Conservation (phyloP, 305 asterid genomes). For the Ilex paraguariensis region DNA sequence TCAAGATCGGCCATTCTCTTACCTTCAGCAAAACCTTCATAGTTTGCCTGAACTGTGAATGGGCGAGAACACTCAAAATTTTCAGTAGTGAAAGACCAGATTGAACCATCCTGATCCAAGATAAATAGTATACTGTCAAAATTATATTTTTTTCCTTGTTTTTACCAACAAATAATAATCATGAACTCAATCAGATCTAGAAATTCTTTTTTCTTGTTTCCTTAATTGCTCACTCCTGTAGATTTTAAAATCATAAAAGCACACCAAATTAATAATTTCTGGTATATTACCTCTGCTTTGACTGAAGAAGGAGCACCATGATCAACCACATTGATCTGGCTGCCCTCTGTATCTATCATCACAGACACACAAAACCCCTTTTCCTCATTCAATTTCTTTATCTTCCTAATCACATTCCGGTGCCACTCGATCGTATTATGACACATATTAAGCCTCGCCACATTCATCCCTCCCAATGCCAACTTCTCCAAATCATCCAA, state of each 20-base stretch:
- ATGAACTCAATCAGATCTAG: too few species aligned
- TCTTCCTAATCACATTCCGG: conserved; percentile 59
- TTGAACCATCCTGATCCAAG: conserved; percentile 58
- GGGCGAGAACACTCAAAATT: conserved; percentile 72
- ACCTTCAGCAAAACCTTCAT: conserved; percentile 82
- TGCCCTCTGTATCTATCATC: conserved; percentile 87
- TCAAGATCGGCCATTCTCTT: neutral
- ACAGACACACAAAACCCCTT: conserved; percentile 71
- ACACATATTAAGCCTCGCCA: conserved; percentile 87
- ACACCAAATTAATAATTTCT: neutral
- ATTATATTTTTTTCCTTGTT: neutral
- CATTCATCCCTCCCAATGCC: conserved; percentile 80
- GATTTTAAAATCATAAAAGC: too few species aligned
- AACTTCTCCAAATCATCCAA: conserved; percentile 64
- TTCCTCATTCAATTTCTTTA: conserved; percentile 62
- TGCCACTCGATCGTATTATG: conserved; percentile 80
- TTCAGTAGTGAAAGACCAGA: conserved; percentile 71
- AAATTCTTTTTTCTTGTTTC: too few species aligned
- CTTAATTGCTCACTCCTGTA: too few species aligned
- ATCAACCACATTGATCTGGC: conserved; percentile 72
- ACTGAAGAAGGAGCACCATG: conserved; percentile 78
- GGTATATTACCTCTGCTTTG: conserved; percentile 68
- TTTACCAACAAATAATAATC: neutral
- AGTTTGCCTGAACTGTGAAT: conserved; percentile 60
- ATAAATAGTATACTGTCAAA: conserved; percentile 12